phyloP scores from a whole-genome alignment of 768 basidiomycete genomes.

The Mycena chlorophos region DNA sequence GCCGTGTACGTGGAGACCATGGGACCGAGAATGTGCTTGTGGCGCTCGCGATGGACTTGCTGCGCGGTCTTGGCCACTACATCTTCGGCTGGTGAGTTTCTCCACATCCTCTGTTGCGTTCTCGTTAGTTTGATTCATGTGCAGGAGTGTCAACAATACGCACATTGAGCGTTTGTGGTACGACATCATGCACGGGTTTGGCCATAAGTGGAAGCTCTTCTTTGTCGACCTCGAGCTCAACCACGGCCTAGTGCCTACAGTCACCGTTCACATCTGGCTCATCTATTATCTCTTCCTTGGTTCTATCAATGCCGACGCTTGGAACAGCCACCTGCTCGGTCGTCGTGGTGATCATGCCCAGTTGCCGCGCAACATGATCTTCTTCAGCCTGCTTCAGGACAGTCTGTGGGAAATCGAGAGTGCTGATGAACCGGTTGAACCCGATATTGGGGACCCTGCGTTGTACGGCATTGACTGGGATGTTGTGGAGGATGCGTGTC shows the following conservation, averaged over 20 bases:
- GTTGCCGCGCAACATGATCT: slow-evolving; percentile 30
- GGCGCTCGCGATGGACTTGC: slow-evolving; percentile 29
- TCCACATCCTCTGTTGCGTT: slow-evolving; percentile 7
- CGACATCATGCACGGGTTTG: slow-evolving; percentile 35
- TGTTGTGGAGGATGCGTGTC: neutral
- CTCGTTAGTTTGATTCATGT: neutral
- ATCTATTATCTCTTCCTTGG: slow-evolving; percentile 38
- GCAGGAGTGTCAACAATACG: slow-evolving; percentile 42
- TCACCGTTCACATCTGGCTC: slow-evolving; percentile 39
- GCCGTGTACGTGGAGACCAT: slow-evolving; percentile 27
- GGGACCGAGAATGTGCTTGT: slow-evolving; percentile 35
- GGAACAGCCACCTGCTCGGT: slow-evolving; percentile 36
- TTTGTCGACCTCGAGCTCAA: slow-evolving; percentile 34
- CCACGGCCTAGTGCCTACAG: slow-evolving; percentile 27
- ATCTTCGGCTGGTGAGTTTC: slow-evolving; percentile 36
- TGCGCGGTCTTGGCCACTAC: slow-evolving; percentile 31
- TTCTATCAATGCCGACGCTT: slow-evolving; percentile 33
- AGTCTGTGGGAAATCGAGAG: slow-evolving; percentile 26
- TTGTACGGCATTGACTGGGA: neutral
- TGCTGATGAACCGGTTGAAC: neutral
- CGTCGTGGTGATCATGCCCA: slow-evolving; percentile 17
- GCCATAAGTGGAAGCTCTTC: slow-evolving; percentile 39
- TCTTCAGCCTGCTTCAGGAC: slow-evolving; percentile 32
- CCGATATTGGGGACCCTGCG: neutral
- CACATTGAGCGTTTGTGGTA: slow-evolving; percentile 40